Conservation (phyloP, 202 grass and related monocot genomes). For the Eragrostis tef region DNA sequence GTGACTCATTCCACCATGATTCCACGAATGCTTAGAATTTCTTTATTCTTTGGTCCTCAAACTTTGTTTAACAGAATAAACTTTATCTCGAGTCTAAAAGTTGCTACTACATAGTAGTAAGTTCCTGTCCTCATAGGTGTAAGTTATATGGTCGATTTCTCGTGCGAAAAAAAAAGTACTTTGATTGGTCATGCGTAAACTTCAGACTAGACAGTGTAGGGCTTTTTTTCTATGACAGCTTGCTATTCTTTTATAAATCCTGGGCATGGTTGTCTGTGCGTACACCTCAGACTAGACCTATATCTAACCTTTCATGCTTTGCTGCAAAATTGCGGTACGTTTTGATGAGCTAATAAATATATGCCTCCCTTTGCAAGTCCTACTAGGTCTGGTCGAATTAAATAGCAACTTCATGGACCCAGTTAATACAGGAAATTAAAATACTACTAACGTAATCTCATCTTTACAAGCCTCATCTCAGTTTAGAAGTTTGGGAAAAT, state of each 20-base stretch:
- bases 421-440: too few relatives aligned
- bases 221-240: neutral
- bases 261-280: neutral
- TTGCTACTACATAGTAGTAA: neutral
- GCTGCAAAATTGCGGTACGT: neutral
- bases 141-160: neutral
- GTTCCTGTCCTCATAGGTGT: neutral
- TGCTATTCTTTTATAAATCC: conserved; percentile 17
- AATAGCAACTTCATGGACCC: too few relatives aligned
- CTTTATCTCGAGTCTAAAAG: neutral
- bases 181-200: conserved; percentile 26
- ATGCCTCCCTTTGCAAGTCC: too few relatives aligned
- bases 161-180: neutral
- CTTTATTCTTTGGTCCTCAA: neutral
- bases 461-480: too few relatives aligned
- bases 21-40: conserved; percentile 21
- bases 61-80: neutral
- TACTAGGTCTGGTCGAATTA: too few relatives aligned
- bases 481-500: too few relatives aligned
- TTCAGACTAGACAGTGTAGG: conserved; percentile 19
- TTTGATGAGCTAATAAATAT: neutral
- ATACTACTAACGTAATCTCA: too few relatives aligned
- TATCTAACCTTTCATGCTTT: conserved; percentile 18
- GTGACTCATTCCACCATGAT: neutral
- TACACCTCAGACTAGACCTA: conserved; percentile 9